Base-by-base conservation (phyloP, 2,329 filamentous ascomycete species). In the Torrubiellomyces zombiae region DNA sequence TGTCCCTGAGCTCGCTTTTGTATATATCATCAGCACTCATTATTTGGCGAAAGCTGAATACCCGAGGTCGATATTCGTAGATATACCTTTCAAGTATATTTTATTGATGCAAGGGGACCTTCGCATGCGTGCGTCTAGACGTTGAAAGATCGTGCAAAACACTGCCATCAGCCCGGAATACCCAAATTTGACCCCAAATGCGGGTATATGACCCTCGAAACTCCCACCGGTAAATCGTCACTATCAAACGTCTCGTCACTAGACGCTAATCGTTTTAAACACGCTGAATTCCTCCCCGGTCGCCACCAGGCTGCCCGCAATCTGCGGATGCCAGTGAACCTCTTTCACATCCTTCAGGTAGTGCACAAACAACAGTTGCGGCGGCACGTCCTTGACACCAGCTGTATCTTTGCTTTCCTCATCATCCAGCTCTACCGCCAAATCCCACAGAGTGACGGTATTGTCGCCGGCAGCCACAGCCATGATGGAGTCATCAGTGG, bases 281-380 rank as follows among this genome's bases (percentile, higher is more conserved):
- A 83, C 72, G 44, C 76, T 80, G 53, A 98, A 94, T 51, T 75
- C 75, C 43, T 83, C 77, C 7, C 89, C 89, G 1, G 89, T 98
- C 2, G 82, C 83, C 54, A 95, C 75, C 32, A 95, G 56, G 17
- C 73, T 74, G 16, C 89, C 89, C 1, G 82, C 79, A 47, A 95
- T 93, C 58, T 98, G 89, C 17, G 78, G 79, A 56, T 95, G 86
- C 86, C 89, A 98, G 56, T 98, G 89, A 18, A 85, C 58, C 55
- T 98, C 89, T 67, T 94, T 95, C 28, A 83, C 83, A 39, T 81
- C 75, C 42, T 91, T 78, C 59, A 91, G 82, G 48, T 92, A 94
- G 55, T 98, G 89, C 44, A 94, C 83, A 51, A 98, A 98, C 35
- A 98, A 59, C 40, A 98, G 55, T 53, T 98, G 89, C 4, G 89